These are phyloP conservation scores for Dipteronia dyeriana DNA, from an alignment of 345 rosid genomes.

Conservation along the genomic window DNA sequence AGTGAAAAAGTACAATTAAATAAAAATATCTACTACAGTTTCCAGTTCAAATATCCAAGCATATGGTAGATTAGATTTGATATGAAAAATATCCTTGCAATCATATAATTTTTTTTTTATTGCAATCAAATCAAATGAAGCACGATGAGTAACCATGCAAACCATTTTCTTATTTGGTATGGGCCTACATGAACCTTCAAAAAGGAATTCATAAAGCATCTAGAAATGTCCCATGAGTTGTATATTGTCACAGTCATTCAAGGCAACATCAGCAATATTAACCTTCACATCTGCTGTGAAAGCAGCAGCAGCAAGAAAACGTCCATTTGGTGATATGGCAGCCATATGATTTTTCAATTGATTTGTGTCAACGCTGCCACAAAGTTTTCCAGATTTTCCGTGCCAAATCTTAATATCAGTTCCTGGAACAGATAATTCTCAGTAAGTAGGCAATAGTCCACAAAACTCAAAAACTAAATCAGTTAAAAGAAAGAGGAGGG, in stretches of 20 bases:
- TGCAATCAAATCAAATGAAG: neutral
- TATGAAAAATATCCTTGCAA: neutral
- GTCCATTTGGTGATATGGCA: constrained; percentile 93
- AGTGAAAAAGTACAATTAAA: neutral
- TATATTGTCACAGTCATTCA: neutral
- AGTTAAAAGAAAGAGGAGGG: neutral
- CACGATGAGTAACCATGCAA: neutral
- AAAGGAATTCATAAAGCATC: neutral
- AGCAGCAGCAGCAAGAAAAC: constrained; percentile 96
- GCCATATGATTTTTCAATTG: constrained; percentile 94
- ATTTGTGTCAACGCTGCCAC: constrained; percentile 92
- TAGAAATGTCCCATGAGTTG: neutral
- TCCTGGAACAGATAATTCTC: constrained; percentile 40
- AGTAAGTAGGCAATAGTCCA: constrained; percentile 8
- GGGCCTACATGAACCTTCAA: neutral
- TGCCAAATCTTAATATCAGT: constrained; percentile 97
- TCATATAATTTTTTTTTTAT: too few species aligned
- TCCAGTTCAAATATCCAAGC: neutral
- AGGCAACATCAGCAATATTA: neutral
- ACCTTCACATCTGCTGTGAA: constrained; percentile 99
- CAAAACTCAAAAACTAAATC: neutral
- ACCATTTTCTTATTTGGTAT: neutral
- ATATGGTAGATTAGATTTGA: neutral
- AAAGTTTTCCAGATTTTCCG: constrained; percentile 78
- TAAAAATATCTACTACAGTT: neutral